These are phyloP conservation scores for Botryotinia convoluta DNA, from an alignment of 2,329 filamentous ascomycete species.

Conservation along the genomic window DNA sequence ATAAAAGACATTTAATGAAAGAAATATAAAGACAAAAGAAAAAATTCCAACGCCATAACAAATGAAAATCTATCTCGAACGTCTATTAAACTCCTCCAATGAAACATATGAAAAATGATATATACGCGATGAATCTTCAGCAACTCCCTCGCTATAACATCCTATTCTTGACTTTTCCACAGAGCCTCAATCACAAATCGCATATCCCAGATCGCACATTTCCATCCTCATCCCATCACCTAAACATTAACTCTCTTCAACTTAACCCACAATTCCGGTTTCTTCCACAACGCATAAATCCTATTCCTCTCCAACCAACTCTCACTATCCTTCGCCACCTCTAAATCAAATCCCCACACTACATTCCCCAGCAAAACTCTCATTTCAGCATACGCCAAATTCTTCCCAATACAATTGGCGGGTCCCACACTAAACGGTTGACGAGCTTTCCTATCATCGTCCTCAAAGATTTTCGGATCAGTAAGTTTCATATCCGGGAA, in stretches of 20 bases:
- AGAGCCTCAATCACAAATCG: no score
- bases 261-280: conserved; percentile 13
- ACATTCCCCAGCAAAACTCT: conserved; percentile 12
- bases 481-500: background rate
- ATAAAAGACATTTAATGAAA: no score
- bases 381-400: conserved; percentile 21
- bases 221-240: background rate
- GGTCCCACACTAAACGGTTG: conserved; percentile 16
- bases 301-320: conserved; percentile 13
- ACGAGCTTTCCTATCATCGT: conserved; percentile 10
- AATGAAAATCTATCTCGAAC: no score
- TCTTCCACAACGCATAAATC: conserved; percentile 4
- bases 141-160: no score
- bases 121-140: no score
- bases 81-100: no score
- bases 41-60: no score
- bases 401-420: conserved; percentile 17
- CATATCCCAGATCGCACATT: background rate
- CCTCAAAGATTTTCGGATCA: background rate
- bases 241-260: conserved; percentile 14
- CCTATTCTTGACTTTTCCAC: no score
- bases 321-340: background rate
- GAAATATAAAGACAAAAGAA: no score
- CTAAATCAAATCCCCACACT: conserved; percentile 16
- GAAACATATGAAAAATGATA: no score